phyloP scores from a whole-genome alignment of 108 stramenopile species.

The Epithemia pelagica region DNA sequence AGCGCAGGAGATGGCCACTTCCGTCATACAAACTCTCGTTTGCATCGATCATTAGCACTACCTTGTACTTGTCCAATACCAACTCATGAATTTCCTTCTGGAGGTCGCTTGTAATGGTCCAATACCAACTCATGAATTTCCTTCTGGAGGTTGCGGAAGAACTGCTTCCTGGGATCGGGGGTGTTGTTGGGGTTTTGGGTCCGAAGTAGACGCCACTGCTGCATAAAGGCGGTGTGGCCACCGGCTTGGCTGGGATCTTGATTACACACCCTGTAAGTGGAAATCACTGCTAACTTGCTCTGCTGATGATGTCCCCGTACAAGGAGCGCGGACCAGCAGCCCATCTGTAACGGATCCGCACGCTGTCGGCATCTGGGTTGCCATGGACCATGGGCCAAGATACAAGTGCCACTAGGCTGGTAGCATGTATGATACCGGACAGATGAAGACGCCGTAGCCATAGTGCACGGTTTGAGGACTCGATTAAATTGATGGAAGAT shows the following conservation, averaged over 20 bases:
- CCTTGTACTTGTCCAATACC: no score
- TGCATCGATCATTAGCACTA: no score
- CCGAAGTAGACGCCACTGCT: not conserved
- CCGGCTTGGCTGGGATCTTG: not conserved
- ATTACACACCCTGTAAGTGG: not conserved
- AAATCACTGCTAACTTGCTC: not conserved
- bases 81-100: no score
- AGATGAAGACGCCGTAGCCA: not conserved
- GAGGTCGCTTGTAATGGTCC: no score
- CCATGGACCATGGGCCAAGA: not conserved
- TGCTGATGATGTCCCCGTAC: not conserved
- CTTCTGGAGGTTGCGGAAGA: not conserved
- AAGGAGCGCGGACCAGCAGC: not conserved
- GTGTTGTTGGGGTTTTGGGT: not conserved
- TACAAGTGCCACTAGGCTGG: not conserved
- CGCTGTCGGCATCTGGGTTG: not conserved
- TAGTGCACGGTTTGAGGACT: not conserved
- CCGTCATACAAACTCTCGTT: not conserved
- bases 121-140: no score
- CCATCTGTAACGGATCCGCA: not conserved
- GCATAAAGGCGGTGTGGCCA: not conserved
- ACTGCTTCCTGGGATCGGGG: not conserved
- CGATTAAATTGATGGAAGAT: not conserved
- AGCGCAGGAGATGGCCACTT: not conserved
- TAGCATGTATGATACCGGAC: not conserved